Evolutionary conservation across 2,329 filamentous ascomycete species (phyloP), one percentile per base, ranked within the genome.

Genomic region (Colletotrichum filicis): DNA sequence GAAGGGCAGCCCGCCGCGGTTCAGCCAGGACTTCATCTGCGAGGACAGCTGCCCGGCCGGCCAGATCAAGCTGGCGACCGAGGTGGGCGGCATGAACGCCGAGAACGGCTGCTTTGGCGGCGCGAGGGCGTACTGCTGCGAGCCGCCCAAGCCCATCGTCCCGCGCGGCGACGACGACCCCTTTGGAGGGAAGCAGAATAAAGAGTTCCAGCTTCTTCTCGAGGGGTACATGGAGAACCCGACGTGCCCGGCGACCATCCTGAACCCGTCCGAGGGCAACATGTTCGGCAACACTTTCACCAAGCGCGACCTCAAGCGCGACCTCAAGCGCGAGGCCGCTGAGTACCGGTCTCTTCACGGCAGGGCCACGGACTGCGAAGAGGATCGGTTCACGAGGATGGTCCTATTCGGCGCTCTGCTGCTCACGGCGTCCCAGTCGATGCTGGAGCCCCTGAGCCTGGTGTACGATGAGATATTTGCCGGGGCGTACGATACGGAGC

Each of bases 181-280:
- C 32, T 71, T 74, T 28, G 58, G 59, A 52, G 30, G 24, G 14
- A 59, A 65, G 1, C 37, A 74, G 35, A 57, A 42, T 59, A 56
- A 64, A 64, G 64, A 71, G 59, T 72, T 72, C 49, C 14, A 68
- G 53, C 53, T 65, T 22, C 28, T 72, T 19, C 37, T 72, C 2
- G 32, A 68, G n/a, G 55, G 61, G 12, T 66, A 66, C 42, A 68
- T 59, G 19, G 53, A 68, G 55, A 72, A 72, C 26, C 71, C 59
- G 6, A 74, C 67, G 11, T 71, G 67, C 49, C 68, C 67, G n/a
- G 71, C 71, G 52, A 67, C 57, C 5, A 37, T 71, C 62, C 57
- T 46, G 42, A 19, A 46, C 16, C 42, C 16, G 42, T 46, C 42
- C 16, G 42, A 46, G 16, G 42, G 42, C 6, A 46, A 2, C 6